phyloP scores from a whole-genome alignment of 306 rosid species.

The Vicia villosa region DNA sequence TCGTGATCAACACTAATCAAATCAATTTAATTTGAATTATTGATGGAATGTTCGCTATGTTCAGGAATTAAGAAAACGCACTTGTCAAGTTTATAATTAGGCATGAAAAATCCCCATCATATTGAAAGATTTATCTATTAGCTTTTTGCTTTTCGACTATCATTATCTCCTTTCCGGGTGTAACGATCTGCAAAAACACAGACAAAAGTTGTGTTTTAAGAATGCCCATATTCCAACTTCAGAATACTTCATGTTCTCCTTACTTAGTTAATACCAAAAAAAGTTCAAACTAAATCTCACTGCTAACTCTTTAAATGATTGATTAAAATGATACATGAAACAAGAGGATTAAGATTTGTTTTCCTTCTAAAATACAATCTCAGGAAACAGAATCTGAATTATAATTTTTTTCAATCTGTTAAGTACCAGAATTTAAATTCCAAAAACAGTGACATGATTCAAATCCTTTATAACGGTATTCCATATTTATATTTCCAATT shows the following conservation, averaged over 20 bases:
- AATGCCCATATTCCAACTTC: background rate
- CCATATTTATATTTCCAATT: background rate
- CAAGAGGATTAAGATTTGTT: too few species aligned
- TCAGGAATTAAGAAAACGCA: conserved; percentile 1
- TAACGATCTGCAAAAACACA: conserved; percentile 27
- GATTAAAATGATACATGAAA: too few species aligned
- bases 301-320: too few species aligned
- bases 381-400: too few species aligned
- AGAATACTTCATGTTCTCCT: background rate
- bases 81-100: background rate
- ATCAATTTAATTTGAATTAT: conserved; percentile 3
- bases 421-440: background rate
- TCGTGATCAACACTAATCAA: conserved; percentile 14
- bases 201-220: conserved; percentile 8
- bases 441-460: background rate
- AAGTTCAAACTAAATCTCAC: background rate
- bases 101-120: background rate
- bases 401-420: too few species aligned
- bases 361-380: background rate
- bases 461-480: background rate
- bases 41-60: background rate
- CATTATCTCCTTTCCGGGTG: conserved; percentile 23
- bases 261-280: background rate
- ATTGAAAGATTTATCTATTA: background rate
- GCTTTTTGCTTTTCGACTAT: background rate